Evolutionary conservation across 805 yeast genomes (phyloP), one percentile per base, ranked within the genome.

Genomic region (Sugiyamaella mastotermitis): DNA sequence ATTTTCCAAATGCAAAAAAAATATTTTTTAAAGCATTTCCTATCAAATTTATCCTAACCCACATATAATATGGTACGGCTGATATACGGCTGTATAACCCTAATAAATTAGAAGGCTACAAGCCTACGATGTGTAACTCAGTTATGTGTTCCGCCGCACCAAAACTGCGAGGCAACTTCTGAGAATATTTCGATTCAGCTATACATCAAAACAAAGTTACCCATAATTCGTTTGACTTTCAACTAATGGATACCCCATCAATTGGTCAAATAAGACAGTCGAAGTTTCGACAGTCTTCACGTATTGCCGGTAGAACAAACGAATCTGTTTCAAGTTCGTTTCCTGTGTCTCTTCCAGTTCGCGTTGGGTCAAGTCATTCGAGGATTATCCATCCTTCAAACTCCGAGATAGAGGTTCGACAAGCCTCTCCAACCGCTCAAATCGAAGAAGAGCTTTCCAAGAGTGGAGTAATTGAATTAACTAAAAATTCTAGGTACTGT

Each of bases 401-500:
- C 6, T 7, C 33, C 9, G 30, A 37, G 32, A 37, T 24, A 38
- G 14, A 36, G 20, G 25, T n/a, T 35, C 4, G 21, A 22, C n/a
- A 19, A 27, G 31, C 13, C 24, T 33, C 17, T 13, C 30, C 15
- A n/a, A 20, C 34, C 18, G 13, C 38, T n/a, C 28, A 35, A 15
- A 19, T 19, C 21, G 34, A 31, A 6, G 34, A 31, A 10, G 34
- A 31, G 7, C 14, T 31, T 10, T 4, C 21, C 15, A 30, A 38
- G 11, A 50, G 48, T 13, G 54, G 56, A 4, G 54, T 61, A 5
- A 47, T 58, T 8, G 85, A 78, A 51, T 62, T 79, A 46, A 76
- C 84, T 5, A 69, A 72, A 47, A 78, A 71, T 49, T 66, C 71
- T 33, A 66, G 74, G 40, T 81, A 77, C 53, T 69, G 74, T 38